Evolutionary conservation across 2,329 filamentous ascomycete species (phyloP), one percentile per base, ranked within the genome.

Genomic region (Mariannaea elegans): DNA sequence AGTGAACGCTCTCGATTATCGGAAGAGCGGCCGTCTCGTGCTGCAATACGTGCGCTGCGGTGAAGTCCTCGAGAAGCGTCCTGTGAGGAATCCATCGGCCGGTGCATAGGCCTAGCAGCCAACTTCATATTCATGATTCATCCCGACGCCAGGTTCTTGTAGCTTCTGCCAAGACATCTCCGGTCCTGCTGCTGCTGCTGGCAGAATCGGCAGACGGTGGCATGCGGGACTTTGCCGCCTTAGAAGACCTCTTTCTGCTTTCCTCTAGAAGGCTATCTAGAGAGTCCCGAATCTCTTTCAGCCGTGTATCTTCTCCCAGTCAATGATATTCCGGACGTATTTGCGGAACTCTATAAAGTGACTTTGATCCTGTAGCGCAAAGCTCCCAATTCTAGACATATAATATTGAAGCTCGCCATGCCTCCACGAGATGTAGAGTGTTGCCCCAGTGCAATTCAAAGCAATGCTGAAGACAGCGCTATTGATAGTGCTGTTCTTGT

Each of bases 351-450:
- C 59, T 2, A 72, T 23, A 21, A 72, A 76, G 5, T 75, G 13
- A 3, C 65, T 49, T 0, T 72, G 66, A 0, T 68, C 39, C 46
- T 75, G 69, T 2, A 78, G 62, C 13, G 71, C 24, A 59, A 76
- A 78, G n/a, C 34, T 38, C 16, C 19, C 34, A 8, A 38, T 16
- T 14, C n/a, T 14, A 9, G 34, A n/a, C 34, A 38, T 38, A 16
- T 38, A n/a, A n/a, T n/a, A n/a, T 14, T 38, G 9, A 3, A 36
- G 34, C 14, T 38, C 16, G n/a, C 19, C 7, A 8, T 19, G 34
- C 34, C 19, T 77, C 75, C 72, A 78, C 5, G 74, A 70, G 13
- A 77, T 52, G 39, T 72, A 72, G 6, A 79, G 69, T 3, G 70
- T 70, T 7, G 75, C 76, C 14, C 73, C 71, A 0, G 67, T 69